Conservation (phyloP, 108 stramenopile genomes). For the Cyclotella kingstonii region DNA sequence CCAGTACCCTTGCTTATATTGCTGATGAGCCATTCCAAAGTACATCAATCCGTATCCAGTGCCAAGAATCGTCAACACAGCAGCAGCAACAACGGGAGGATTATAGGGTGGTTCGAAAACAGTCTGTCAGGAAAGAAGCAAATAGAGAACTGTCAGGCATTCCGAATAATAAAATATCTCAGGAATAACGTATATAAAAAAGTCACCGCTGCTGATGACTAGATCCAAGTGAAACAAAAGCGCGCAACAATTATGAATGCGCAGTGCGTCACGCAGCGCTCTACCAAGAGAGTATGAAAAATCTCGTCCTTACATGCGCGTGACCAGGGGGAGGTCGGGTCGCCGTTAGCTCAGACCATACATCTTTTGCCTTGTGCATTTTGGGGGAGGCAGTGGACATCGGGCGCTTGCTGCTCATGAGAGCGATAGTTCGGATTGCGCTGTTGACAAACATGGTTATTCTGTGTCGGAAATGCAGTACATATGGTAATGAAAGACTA, state of each 20-base stretch:
- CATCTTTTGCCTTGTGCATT: slow-evolving; percentile 78
- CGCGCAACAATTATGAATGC: no score
- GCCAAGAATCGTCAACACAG: slow-evolving; percentile 29
- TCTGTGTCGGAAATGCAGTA: background rate
- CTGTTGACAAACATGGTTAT: slow-evolving; percentile 26
- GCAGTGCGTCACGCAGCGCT: no score
- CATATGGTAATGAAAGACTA: background rate
- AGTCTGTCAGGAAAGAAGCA: slow-evolving; percentile 25
- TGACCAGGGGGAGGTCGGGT: slow-evolving; percentile 71
- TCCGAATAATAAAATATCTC: no score
- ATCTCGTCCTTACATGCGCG: slow-evolving; percentile 44
- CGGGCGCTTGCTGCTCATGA: slow-evolving; percentile 34
- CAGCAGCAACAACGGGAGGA: slow-evolving; percentile 18
- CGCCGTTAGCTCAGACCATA: slow-evolving; percentile 56
- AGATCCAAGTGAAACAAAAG: no score
- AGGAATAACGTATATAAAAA: no score
- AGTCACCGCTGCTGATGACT: no score
- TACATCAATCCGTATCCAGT: slow-evolving; percentile 72
- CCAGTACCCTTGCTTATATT: slow-evolving; percentile 89
- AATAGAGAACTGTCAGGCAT: no score
- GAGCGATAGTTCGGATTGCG: slow-evolving; percentile 32
- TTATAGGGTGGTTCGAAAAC: slow-evolving; percentile 53
- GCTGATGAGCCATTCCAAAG: slow-evolving; percentile 72
- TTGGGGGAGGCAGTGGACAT: slow-evolving; percentile 67
- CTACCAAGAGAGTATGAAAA: background rate